A percentile compares a stretch with the other conserved stretches of the same genome.
These are phyloP conservation scores for Exophiala viscosa DNA, from an alignment of 2,329 filamentous ascomycete genomes.

Conservation along the genomic window DNA sequence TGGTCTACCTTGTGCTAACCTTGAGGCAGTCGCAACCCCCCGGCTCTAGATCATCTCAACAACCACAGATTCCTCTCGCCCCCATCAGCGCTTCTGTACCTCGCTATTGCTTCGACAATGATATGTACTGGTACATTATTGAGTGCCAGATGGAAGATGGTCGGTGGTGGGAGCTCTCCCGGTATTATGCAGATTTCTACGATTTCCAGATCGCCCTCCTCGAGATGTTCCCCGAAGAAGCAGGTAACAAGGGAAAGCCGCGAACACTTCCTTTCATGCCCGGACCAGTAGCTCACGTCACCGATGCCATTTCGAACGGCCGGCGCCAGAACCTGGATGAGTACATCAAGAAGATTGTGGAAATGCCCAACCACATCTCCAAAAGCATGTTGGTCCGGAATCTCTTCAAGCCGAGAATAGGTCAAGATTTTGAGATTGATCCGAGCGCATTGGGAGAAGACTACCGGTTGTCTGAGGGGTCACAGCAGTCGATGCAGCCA, in stretches of 20 bases:
- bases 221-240: constrained; percentile 85
- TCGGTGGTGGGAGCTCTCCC: constrained; percentile 84
- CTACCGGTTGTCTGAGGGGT: constrained; percentile 69
- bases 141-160: constrained; percentile 88
- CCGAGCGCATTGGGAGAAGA: constrained; percentile 62
- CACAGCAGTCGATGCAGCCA: constrained; percentile 61
- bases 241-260: constrained; percentile 77
- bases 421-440: constrained; percentile 84
- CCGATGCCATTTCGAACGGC: constrained; percentile 93
- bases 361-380: constrained; percentile 78
- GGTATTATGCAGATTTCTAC: constrained; percentile 98
- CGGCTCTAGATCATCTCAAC: constrained; percentile 33
- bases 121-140: constrained; percentile 98
- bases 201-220: constrained; percentile 96
- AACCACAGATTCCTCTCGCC: constrained; percentile 57
- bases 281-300: constrained; percentile 94
- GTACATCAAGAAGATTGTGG: constrained; percentile 87
- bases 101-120: constrained; percentile 90
- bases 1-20: constrained; percentile 39
- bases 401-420: constrained; percentile 84
- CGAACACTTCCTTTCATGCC: constrained; percentile 95
- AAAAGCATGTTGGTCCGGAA: constrained; percentile 79
- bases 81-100: constrained; percentile 83
- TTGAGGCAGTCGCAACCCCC: constrained; percentile 35
- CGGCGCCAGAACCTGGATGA: constrained; percentile 88